These are phyloP conservation scores for Linnemannia zychae DNA, from an alignment of 192 early-diverging fungal genomes.

Conservation along the genomic window DNA sequence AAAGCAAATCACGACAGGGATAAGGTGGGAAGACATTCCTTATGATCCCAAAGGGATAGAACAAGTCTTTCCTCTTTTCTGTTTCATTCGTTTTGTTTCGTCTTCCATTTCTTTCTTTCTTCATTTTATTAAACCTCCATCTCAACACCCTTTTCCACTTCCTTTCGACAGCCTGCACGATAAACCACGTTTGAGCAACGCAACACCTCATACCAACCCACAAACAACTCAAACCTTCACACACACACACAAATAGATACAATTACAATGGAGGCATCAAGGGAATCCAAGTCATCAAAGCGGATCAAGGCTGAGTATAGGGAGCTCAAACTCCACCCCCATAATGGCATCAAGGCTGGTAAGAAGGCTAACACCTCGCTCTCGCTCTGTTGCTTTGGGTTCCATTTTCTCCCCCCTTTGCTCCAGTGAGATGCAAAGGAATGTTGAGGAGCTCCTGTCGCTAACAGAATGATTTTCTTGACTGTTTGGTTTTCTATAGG, in stretches of 20 bases:
- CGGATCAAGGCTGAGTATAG: neutral
- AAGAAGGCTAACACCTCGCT: neutral
- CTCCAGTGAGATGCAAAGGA: no score
- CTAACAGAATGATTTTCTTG: neutral
- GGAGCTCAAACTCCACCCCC: neutral
- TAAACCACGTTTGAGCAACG: neutral
- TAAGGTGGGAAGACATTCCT: neutral
- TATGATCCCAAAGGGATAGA: neutral
- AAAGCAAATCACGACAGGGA: neutral
- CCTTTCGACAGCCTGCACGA: neutral
- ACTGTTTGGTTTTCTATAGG: neutral
- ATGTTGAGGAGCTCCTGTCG: neutral
- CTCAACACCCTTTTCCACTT: neutral
- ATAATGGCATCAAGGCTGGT: neutral
- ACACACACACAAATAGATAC: neutral
- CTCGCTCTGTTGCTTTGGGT: no score
- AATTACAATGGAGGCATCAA: neutral
- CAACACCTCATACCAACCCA: neutral
- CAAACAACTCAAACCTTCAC: no score
- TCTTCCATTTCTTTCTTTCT: neutral
- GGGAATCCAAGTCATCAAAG: neutral
- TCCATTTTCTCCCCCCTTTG: no score
- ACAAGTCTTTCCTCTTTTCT: neutral
- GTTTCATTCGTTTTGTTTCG: neutral
- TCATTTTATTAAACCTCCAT: neutral